A percentile compares a stretch with the other conserved stretches of the same genome.
Conservation (phyloP, 1,139 yeast genomes). For the Oligophagozyma castellii region DNA sequence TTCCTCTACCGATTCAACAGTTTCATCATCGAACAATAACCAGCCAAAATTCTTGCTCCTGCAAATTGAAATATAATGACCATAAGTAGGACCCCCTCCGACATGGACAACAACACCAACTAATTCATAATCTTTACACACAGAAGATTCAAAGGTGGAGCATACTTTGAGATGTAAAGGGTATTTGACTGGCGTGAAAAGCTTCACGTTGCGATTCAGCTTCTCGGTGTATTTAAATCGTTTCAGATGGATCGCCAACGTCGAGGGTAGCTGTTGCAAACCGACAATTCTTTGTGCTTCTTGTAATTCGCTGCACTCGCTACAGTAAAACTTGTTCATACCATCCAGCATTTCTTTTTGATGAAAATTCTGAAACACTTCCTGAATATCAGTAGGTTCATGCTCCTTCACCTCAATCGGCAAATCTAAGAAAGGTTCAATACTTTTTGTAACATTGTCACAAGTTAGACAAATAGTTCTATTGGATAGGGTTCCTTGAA, state of each 20-base stretch:
- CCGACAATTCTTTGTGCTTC: conserved; percentile 90
- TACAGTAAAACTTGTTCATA: conserved; percentile 86
- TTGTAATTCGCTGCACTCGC: conserved; percentile 77
- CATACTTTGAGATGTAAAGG: conserved; percentile 62
- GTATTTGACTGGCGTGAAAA: conserved; percentile 74
- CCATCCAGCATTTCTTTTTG: conserved; percentile 77
- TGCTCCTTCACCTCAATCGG: conserved; percentile 64
- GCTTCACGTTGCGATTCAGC: conserved; percentile 67
- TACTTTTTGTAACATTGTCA: conserved; percentile 69
- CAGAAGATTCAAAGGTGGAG: conserved; percentile 48
- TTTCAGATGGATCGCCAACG: conserved; percentile 73
- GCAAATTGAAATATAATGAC: conserved; percentile 83
- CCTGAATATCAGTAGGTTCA: conserved; percentile 54
- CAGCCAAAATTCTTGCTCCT: conserved; percentile 73
- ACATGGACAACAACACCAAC: conserved; percentile 84
- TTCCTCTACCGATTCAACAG: conserved; percentile 80
- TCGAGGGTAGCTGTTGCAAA: conserved; percentile 61
- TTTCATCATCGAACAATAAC: conserved; percentile 90
- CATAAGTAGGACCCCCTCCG: conserved; percentile 97
- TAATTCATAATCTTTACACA: conserved; percentile 53
- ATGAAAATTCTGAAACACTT: conserved; percentile 66
- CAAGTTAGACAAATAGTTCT: conserved; percentile 86
- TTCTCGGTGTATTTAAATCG: conserved; percentile 84
- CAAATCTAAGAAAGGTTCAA: conserved; percentile 76
- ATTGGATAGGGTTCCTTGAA: conserved; percentile 76